Conservation (phyloP, 108 stramenopile species). For the Fistulifera pelliculosa region DNA sequence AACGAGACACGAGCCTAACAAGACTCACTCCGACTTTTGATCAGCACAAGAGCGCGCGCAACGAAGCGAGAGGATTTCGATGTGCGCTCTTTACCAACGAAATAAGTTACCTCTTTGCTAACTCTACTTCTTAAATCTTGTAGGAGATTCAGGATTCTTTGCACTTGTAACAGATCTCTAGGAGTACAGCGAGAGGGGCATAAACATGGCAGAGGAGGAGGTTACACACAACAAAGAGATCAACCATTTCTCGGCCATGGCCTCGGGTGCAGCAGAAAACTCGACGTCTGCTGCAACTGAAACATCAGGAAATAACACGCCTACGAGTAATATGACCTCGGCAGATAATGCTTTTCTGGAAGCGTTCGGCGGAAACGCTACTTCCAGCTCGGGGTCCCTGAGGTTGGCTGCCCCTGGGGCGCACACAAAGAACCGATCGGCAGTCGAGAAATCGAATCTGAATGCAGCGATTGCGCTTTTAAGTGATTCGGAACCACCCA, state of each 20-base stretch:
- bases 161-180: too few relatives aligned
- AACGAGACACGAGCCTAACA: too few relatives aligned
- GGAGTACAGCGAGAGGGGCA: neutral
- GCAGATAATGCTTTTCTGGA: neutral
- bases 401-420: too few relatives aligned
- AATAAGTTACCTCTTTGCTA: too few relatives aligned
- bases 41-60: too few relatives aligned
- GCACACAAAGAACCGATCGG: too few relatives aligned
- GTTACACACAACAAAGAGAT: constrained; percentile 33
- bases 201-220: constrained; percentile 15
- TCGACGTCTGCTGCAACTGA: neutral
- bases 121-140: too few relatives aligned
- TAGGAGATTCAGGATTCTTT: too few relatives aligned
- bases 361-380: neutral
- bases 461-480: constrained; percentile 37
- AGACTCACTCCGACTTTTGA: too few relatives aligned
- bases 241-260: constrained; percentile 45
- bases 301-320: neutral
- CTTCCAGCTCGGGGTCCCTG: neutral
- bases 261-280: constrained; percentile 14
- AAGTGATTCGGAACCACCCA: neutral
- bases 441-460: constrained; percentile 22
- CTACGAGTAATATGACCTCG: constrained; percentile 12
- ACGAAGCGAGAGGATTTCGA: too few relatives aligned
- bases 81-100: too few relatives aligned